Base-by-base conservation (phyloP, 495 filamentous ascomycete genomes). In the Venustampulla echinocandica region DNA sequence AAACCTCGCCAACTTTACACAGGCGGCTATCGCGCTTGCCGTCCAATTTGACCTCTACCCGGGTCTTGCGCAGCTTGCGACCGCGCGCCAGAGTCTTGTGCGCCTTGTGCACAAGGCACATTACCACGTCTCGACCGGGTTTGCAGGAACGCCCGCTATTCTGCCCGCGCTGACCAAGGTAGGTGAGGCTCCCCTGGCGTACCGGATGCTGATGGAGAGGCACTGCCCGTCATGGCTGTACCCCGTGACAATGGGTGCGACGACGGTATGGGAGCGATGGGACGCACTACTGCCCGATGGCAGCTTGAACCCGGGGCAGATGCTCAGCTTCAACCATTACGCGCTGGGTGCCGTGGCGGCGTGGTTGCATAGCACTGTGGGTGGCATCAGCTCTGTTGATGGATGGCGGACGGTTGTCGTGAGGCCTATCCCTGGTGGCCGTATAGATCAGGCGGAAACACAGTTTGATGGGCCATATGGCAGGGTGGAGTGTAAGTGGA, bases 271-370 rank as follows among this genome's bases (percentile, higher is more conserved):
- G 74, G 73, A 79, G 52, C 64, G 75, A 1, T 77, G 75, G 75
- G 72, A 77, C 49, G 68, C 64, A 18, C 66, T 79, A 46, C 55
- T 73, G 2, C 63, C 66, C 0, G 65, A 77, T 49, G 73, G 73
- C 1, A 58, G 51, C 3, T 54, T 77, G 4, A 77, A 79, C 42
- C 65, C 71, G 0, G 72, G 70, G 0, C 46, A 64, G 18, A 77
- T 79, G 74, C 75, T 70, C 1, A 72, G 67, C 14, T 79, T 79
- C 53, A 77, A 74, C 21, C 69, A 73, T 42, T 74, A 74, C 43
- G 69, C 70, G 0, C 55, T 74, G 20, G 71, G 71, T 3, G 57
- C 63, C 1, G 63, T 74, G 23, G 52, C 43, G 1, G 21, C 33
- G n/a, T 55, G 51, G 51, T 59, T 69, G 24, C 55, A 64, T 28